Percentiles rank a stretch among this genome's conserved stretches.
Conservation (phyloP, 805 yeast genomes). For the Saccharomycopsis guyanensis region DNA sequence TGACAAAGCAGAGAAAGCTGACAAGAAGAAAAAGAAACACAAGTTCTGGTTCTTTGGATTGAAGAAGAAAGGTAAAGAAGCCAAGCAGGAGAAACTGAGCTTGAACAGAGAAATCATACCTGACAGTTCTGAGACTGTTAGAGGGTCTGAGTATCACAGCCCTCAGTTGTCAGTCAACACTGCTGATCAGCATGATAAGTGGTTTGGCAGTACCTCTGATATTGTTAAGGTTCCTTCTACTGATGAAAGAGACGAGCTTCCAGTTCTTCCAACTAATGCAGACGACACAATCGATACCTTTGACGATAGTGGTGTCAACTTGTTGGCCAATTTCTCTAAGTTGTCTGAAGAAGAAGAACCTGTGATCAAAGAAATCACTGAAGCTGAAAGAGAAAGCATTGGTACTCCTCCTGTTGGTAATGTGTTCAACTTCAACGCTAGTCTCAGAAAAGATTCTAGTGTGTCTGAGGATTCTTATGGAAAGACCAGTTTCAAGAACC, state of each 20-base stretch:
- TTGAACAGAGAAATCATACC: background rate
- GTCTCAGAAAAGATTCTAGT: background rate
- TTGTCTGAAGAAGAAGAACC: background rate
- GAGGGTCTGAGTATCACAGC: background rate
- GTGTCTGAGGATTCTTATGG: conserved; percentile 2
- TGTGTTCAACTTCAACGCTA: conserved; percentile 1
- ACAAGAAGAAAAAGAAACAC: conserved; percentile 5
- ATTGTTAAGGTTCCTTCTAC: background rate
- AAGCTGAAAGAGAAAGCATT: background rate
- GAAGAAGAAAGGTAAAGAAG: conserved; percentile 5
- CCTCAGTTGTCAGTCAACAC: background rate
- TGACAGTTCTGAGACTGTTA: background rate
- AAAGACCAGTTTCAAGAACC: conserved; percentile 11
- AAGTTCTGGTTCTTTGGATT: conserved; percentile 15
- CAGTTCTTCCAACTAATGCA: background rate
- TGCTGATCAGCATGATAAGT: background rate
- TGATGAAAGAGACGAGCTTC: background rate
- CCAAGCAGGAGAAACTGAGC: background rate
- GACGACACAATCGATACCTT: background rate
- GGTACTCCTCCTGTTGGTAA: background rate
- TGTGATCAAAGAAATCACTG: background rate
- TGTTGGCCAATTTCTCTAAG: background rate
- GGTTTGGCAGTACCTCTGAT: background rate
- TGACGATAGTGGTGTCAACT: background rate
- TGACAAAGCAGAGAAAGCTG: background rate